Conservation (phyloP, 2,329 filamentous ascomycete genomes). For the Blastomyces gilchristii region DNA sequence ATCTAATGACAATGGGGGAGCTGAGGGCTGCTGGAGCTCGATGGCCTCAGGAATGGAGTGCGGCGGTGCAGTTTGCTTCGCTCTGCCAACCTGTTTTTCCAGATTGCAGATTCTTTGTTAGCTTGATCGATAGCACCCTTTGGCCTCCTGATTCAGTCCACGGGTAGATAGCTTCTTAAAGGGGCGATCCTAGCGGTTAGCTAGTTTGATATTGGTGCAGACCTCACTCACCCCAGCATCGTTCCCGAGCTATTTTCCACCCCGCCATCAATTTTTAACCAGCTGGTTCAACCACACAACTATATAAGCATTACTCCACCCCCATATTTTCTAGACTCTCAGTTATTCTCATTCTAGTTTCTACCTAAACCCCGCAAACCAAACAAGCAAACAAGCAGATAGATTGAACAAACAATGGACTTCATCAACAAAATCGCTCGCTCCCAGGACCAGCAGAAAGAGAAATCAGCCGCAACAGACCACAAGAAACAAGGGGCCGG, state of each 20-base stretch:
- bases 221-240: neutral
- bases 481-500: slow-evolving; percentile 26
- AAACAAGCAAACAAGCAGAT: neutral
- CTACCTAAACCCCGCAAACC: neutral
- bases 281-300: neutral
- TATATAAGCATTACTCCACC: neutral
- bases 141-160: neutral
- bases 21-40: neutral
- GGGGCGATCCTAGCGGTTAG: too few species aligned
- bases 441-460: slow-evolving; percentile 25
- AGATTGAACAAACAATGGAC: slow-evolving; percentile 4
- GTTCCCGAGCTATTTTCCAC: neutral
- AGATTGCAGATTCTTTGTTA: neutral
- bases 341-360: neutral
- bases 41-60: neutral
- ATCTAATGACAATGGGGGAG: neutral
- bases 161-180: too few species aligned
- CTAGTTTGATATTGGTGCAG: too few species aligned
- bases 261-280: neutral
- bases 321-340: neutral
- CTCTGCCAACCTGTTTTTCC: neutral
- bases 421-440: slow-evolving; percentile 44
- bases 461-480: slow-evolving; percentile 15
- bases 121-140: neutral
- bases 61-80: neutral